These are phyloP conservation scores for Coniochaeta prunicola DNA, from an alignment of 2,329 filamentous ascomycete genomes.

Conservation along the genomic window DNA sequence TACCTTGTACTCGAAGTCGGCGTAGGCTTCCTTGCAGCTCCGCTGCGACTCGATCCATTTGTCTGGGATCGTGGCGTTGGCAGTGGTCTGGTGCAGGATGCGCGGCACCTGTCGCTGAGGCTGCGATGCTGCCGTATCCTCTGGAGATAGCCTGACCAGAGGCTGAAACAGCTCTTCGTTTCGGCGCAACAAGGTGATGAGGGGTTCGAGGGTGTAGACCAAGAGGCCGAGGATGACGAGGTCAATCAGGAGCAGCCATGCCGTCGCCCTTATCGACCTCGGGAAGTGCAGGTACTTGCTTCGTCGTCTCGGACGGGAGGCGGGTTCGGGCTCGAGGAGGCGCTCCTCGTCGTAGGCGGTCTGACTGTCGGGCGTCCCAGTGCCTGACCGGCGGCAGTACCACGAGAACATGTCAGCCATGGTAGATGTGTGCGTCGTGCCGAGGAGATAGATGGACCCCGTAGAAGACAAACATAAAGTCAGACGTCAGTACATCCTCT, in stretches of 20 bases:
- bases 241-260: slow-evolving; percentile 41
- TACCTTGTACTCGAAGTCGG: slow-evolving; percentile 68
- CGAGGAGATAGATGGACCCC: background rate
- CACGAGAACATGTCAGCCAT: background rate
- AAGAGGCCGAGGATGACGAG: slow-evolving; percentile 44
- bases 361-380: background rate
- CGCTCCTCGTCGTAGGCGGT: background rate
- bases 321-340: background rate
- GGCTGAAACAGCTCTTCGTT: slow-evolving; percentile 24
- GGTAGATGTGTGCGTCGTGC: background rate
- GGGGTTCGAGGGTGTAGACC: slow-evolving; percentile 61
- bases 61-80: slow-evolving; percentile 58
- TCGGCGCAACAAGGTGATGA: slow-evolving; percentile 58
- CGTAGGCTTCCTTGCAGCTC: slow-evolving; percentile 60
- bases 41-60: slow-evolving; percentile 60
- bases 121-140: background rate
- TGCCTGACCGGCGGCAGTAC: background rate
- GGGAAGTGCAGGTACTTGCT: background rate
- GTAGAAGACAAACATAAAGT: background rate
- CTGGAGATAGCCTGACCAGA: slow-evolving; percentile 12
- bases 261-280: slow-evolving; percentile 23
- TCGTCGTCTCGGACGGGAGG: background rate
- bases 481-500: background rate
- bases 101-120: slow-evolving; percentile 53
- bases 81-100: slow-evolving; percentile 55